Base-by-base conservation (phyloP, 208 protist species). In the Crithidia fasciculata region DNA sequence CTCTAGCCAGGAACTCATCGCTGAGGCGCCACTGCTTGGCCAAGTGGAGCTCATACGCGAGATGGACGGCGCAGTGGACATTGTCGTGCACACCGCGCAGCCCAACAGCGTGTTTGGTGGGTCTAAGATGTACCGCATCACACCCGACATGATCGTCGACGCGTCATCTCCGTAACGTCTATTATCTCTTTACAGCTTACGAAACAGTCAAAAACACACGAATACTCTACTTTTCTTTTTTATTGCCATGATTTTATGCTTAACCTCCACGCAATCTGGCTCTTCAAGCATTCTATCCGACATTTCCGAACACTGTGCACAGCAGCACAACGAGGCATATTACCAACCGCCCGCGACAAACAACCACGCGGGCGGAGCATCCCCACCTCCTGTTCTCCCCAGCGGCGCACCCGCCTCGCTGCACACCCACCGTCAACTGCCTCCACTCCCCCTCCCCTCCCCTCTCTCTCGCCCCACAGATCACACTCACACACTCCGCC, bases 51-150 rank as follows among this genome's bases (percentile, higher is more conserved):
- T 70, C 40, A 57, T 74, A 43, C 66, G 66, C 8, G 50, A 67
- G 43, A 67, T 80, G 44, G 53, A 80, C 36, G 75, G 60, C 8
- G 43, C 10, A 15, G 69, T 73, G 2, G 75, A 65, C 52, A 60
- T 74, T 49, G 61, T 73, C 5, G 60, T 80, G 47, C 75, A 65
- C 49, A 73, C 68, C 12, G 37, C 53, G 13, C 58, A 65, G 37
- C 55, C 66, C 7, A 80, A 80, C 49, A 73, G 66, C 54, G 66
- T 79, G 2, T 79, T 79, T 69, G 74, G 65, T 4, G 74, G 66
- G 6, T 79, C 66, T 4, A 79, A 73, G 49, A 79, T 79, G 74
- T 70, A 69, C 19, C 62, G 60, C 44, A 66, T 83, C 5, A 71
- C 72, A 15, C 72, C 63, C 4, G 65, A 74, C 54, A 76, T 70